Evolutionary conservation across 345 rosid genomes (phyloP), one percentile per base, ranked within the genome.

Genomic region (Eucalyptus victrix): DNA sequence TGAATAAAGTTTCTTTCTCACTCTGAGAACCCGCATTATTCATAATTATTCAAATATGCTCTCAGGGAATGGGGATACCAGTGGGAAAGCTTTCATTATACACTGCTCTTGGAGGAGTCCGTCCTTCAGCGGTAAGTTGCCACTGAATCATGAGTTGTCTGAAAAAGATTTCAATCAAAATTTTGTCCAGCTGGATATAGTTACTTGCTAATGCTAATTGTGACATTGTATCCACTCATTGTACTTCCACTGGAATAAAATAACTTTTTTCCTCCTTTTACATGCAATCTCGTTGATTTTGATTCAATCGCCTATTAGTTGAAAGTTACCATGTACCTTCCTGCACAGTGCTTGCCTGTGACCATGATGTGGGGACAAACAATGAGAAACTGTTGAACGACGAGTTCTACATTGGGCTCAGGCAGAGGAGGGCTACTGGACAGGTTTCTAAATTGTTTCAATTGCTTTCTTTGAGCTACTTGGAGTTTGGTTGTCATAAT

Each of bases 351-450:
- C 93, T 93, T 98, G 90, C 99, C 99, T 86, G 90, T 98, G 18
- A 97, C 99, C 85, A 97, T 91, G 99, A 98, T 94, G 99, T 98
- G 56, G 99, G 99, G 88, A 98, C 99, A 89, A 98, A 97, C 94
- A 97, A 97, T 69, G 98, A 97, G 95, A 89, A 91, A 86, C 91
- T 97, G 92, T 91, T 97, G 91, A 94, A 97, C n/a, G 98, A 97
- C 58, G 99, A 97, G 92, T 97, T 96, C 90, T 97, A 97, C 91
- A 97, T 97, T 53, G 99, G 99, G 89, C 97, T 97, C 60, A 95
- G 98, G 92, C 99, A 94, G 94, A 95, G 95, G 94, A 94, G 99
- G 90, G 99, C 99, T 86, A 95, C 96, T 81, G 99, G 99, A 81
- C 98, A 96, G 99, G 99, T 97, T 80, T 37, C 72, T 80, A 51